phyloP scores from a whole-genome alignment of 1,284 basidiomycete genomes.

The Rhodotorula sp. region DNA sequence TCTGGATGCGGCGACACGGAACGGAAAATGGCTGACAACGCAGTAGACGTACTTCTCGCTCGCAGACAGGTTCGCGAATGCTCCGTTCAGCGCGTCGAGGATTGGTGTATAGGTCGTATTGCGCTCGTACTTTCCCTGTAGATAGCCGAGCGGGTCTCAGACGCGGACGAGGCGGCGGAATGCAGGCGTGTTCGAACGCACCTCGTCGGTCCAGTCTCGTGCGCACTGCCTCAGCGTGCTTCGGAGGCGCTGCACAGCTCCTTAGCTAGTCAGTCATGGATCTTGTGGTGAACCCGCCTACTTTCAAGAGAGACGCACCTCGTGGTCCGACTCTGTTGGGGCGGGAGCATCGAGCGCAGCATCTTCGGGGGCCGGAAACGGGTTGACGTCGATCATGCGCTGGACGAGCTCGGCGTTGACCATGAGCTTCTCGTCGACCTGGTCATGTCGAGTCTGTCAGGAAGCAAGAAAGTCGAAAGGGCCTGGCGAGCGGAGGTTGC shows the following conservation, averaged over 20 bases:
- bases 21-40: neutral
- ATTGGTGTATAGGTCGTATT: constrained; percentile 76
- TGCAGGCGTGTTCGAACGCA: constrained; percentile 44
- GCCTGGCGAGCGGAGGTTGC: neutral
- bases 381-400: constrained; percentile 25
- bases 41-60: constrained; percentile 57
- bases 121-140: constrained; percentile 71
- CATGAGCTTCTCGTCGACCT: constrained; percentile 28
- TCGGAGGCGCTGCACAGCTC: constrained; percentile 80
- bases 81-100: constrained; percentile 67
- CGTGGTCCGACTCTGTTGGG: constrained; percentile 39
- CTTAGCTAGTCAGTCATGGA: constrained; percentile 49
- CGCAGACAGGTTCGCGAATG: constrained; percentile 62
- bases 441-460: neutral
- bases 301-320: constrained; percentile 8
- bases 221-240: constrained; percentile 89
- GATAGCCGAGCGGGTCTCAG: neutral
- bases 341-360: constrained; percentile 23
- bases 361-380: constrained; percentile 32
- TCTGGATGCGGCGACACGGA: neutral
- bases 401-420: constrained; percentile 23
- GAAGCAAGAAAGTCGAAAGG: neutral
- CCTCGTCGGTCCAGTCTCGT: constrained; percentile 83
- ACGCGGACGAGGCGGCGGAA: fast-evolving
- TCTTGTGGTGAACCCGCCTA: neutral